Evolutionary conservation across 75 land plant genomes (phyloP), one percentile per base, ranked within the genome.

Genomic region (Pinus taeda): DNA sequence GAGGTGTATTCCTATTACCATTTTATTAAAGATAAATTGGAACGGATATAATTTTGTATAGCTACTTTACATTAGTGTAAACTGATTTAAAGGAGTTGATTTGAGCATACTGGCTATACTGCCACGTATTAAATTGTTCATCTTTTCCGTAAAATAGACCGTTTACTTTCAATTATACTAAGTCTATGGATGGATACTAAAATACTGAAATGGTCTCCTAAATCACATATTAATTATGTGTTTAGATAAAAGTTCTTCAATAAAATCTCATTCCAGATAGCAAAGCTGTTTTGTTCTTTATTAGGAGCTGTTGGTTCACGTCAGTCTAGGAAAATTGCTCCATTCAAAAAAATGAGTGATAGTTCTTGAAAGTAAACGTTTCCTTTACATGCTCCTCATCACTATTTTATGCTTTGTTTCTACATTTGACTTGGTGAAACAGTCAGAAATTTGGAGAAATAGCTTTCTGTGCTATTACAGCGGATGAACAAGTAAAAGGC

Each of bases 401-500:
- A 42, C 36, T 76, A 71, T 33, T 65, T 37, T 67, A 17, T 15
- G 15, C 36, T 26, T 77, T 3, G 7, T 18, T 6, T 77, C 17
- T 37, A 11, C 69, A n/a, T 33, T 24, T 76, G 45, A 21, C 39
- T 70, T 73, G 8, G 3, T 55, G 15, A 17, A 75, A 63, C 90
- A 97, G 99, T 78, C 99, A 97, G 83, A 97, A 81, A 74, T 97
- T 97, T 86, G 99, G 98, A 80, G 99, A 97, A 79, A 97, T 97
- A 72, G 98, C 99, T 20, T 97, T 97, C 77, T 93, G 93, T 83
- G 99, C 99, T 37, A 95, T 97, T 15, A 97, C 99, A 70, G 98
- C 96, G 9, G 99, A 97, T 84, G 99, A 95, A 69, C 99, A 97
- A 88, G 99, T 97, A n/a, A 97, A 97, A 84, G 99, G 99, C 14